These are phyloP conservation scores for Colletotrichum navitas DNA, from an alignment of 2,329 filamentous ascomycete genomes.

Conservation along the genomic window DNA sequence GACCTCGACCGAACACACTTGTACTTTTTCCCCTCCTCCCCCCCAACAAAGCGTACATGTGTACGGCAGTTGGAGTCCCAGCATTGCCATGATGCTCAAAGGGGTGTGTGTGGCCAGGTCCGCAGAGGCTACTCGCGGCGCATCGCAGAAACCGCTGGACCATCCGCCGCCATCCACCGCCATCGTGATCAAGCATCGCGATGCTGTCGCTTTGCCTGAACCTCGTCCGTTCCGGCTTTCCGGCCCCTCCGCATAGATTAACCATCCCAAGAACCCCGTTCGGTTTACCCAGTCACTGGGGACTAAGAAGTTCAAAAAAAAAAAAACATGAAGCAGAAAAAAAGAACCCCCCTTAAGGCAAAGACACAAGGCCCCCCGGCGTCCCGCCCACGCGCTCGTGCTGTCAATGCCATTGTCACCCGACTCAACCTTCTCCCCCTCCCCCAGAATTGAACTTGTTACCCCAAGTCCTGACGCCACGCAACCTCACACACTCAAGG, in stretches of 20 bases:
- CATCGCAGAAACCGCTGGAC: background rate
- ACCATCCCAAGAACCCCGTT: background rate
- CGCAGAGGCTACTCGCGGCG: background rate
- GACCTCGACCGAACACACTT: background rate
- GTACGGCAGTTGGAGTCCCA: too few relatives aligned
- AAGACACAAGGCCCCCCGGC: too few relatives aligned
- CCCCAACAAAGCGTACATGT: too few relatives aligned
- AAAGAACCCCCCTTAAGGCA: too few relatives aligned
- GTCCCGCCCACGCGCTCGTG: background rate
- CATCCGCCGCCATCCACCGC: background rate
- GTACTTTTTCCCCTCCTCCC: too few relatives aligned
- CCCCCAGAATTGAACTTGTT: background rate
- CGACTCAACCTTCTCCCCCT: background rate
- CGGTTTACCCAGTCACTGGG: too few relatives aligned
- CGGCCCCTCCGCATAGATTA: background rate
- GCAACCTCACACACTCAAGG: too few relatives aligned
- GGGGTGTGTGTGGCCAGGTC: background rate
- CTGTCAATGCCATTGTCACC: constrained; percentile 1
- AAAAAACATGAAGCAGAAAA: too few relatives aligned
- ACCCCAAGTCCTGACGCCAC: background rate
- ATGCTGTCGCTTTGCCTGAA: background rate
- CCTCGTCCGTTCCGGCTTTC: background rate
- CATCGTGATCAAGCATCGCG: background rate
- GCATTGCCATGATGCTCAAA: background rate
- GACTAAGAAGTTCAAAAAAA: too few relatives aligned